Evolutionary conservation across 208 protist species (phyloP).

Genomic region (Trypanosoma lewisi): DNA sequence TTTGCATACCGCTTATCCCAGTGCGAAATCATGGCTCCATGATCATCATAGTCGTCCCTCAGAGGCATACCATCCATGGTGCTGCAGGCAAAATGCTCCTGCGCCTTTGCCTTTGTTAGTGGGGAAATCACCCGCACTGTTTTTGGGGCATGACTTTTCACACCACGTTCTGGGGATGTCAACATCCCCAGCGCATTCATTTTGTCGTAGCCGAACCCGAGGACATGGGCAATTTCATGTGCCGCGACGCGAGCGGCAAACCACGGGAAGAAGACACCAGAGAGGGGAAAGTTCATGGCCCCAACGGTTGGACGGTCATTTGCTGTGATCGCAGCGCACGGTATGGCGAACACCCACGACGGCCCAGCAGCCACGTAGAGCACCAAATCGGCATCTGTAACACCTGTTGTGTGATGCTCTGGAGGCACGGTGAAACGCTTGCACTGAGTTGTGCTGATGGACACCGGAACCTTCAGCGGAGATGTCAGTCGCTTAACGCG

Average conservation of each 20-base stretch:
- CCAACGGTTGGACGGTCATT: slow-evolving; percentile 11
- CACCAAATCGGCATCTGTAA: slow-evolving; percentile 16
- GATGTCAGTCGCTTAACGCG: neutral
- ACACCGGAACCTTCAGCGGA: neutral
- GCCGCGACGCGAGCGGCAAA: neutral
- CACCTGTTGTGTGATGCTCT: slow-evolving; percentile 5
- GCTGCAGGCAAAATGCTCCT: slow-evolving; percentile 3
- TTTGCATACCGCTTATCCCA: slow-evolving; percentile 34
- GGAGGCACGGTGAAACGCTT: slow-evolving; percentile 18
- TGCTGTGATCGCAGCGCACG: neutral
- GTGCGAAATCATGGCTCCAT: slow-evolving; percentile 29
- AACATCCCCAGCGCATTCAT: no score
- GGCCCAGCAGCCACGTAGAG: slow-evolving; percentile 27
- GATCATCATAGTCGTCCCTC: slow-evolving; percentile 19
- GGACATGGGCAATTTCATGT: slow-evolving; percentile 12
- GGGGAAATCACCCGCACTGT: neutral
- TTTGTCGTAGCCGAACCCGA: slow-evolving; percentile 13
- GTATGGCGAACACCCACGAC: neutral
- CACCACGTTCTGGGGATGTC: no score
- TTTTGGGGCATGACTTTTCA: no score
- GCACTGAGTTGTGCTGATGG: neutral
- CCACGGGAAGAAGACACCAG: neutral
- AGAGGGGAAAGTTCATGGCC: slow-evolving; percentile 15
- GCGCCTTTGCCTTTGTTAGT: neutral
- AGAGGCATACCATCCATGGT: slow-evolving; percentile 27